Conservation (phyloP, 192 early-diverging fungal species). For the Coemansia sp. region DNA sequence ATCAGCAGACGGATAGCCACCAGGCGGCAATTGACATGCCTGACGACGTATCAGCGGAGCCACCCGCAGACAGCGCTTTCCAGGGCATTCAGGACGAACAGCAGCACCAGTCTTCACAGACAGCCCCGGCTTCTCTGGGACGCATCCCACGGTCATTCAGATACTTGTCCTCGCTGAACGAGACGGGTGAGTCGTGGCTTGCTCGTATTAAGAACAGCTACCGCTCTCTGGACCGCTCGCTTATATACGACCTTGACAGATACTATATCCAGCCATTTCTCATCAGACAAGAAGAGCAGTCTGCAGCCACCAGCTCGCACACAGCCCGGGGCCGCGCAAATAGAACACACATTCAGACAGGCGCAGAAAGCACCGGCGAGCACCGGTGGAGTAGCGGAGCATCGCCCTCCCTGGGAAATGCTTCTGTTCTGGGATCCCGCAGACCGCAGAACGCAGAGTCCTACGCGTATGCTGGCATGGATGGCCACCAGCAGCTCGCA, state of each 20-base stretch:
- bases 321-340: neutral
- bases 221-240: constrained; percentile 44
- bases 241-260: constrained; percentile 45
- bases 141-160: constrained; percentile 20
- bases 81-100: constrained; percentile 7
- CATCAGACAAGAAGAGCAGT: constrained; percentile 17
- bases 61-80: neutral
- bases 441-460: neutral
- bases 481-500: neutral
- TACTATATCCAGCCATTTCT: constrained; percentile 49
- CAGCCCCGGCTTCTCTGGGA: constrained; percentile 17
- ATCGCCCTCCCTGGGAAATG: neutral
- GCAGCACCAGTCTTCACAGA: neutral
- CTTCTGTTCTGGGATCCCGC: neutral
- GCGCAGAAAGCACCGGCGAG: constrained; percentile 7
- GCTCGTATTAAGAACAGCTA: constrained; percentile 45
- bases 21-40: neutral
- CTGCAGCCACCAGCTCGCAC: neutral
- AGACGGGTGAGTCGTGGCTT: constrained; percentile 37
- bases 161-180: constrained; percentile 38
- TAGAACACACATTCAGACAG: neutral
- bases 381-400: constrained; percentile 1
- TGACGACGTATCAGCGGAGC: neutral
- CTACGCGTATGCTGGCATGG: neutral
- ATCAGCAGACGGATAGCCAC: neutral